Base-by-base conservation (phyloP, 2,329 filamentous ascomycete species). In the Zasmidium angulare region DNA sequence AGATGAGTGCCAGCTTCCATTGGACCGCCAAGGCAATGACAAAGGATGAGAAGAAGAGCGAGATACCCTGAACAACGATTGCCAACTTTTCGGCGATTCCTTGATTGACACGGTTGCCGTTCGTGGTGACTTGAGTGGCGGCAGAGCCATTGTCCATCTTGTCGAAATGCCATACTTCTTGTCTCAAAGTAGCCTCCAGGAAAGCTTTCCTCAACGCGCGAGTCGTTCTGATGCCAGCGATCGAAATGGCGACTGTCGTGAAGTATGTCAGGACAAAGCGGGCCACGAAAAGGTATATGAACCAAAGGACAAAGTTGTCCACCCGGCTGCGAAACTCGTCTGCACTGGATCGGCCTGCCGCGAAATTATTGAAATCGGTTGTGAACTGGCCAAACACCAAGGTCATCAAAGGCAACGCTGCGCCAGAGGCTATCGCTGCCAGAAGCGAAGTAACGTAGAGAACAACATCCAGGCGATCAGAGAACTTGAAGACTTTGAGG, bases 271-370 rank as follows among this genome's bases (percentile, higher is more conserved):
- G 75, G 19, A 76, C 69, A 64, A 89, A 86, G 50, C 87, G 85
- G 14, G 77, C 88, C 46, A 91, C 73, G 71, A 91, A 92, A 6
- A 92, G 77, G 56, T 85, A 85, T 56, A 91, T 82, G 67, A 91
- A 86, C 72, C 87, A 90, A 0, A 92, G 75, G 1, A 83, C 85
- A 60, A 69, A 66, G n/a, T 59, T 47, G 51, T 70, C 64, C 49
- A 70, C 62, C 19, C 52, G 46, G 46, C 24, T 46, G 19, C 58
- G 65, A 57, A 69, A 70, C 17, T 63, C 50, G n/a, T 63, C 47
- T 17, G 58, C 50, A 22, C 36, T 50, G n/a, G 40, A 50, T 17
- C 23, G 36, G 14, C 68, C 66, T 12, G 60, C 58, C 12, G 66
- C 61, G 31, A 77, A 82, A 24, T 76, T 71, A 50, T 76, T 81